phyloP scores from a whole-genome alignment of 129 eudicot species.

The Calendula officinalis region DNA sequence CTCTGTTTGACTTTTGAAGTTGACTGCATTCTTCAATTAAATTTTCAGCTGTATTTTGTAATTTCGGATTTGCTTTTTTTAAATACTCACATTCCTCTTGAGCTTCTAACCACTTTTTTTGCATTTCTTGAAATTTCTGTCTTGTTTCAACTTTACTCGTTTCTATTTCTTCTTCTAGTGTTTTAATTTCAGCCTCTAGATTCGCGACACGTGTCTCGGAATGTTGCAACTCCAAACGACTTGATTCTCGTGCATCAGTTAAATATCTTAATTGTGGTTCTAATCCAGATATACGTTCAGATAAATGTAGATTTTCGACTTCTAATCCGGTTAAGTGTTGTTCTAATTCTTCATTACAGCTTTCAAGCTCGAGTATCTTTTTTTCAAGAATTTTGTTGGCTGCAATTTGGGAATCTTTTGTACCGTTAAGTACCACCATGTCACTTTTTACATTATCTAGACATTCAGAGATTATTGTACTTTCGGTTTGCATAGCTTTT shows the following conservation, averaged over 20 bases:
- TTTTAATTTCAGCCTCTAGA: slow-evolving; percentile 44
- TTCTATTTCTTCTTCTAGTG: slow-evolving; percentile 49
- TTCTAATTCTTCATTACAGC: slow-evolving; percentile 53
- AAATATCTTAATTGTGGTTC: slow-evolving; percentile 70
- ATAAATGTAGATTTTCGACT: slow-evolving; percentile 59
- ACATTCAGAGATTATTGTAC: slow-evolving; percentile 34
- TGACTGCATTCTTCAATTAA: slow-evolving; percentile 63
- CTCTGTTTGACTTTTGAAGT: slow-evolving; percentile 58
- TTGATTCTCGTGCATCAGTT: slow-evolving; percentile 58
- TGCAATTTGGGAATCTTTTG: slow-evolving; percentile 43
- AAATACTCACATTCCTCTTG: slow-evolving; percentile 67
- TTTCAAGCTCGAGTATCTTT: slow-evolving; percentile 48
- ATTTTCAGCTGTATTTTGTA: slow-evolving; percentile 63
- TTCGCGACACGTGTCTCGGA: slow-evolving; percentile 43
- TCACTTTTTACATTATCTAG: slow-evolving; percentile 39
- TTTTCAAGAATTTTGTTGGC: slow-evolving; percentile 49
- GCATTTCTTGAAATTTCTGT: slow-evolving; percentile 53
- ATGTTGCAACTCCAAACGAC: slow-evolving; percentile 56
- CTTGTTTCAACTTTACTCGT: slow-evolving; percentile 48
- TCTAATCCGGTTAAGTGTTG: slow-evolving; percentile 45
- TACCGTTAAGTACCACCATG: slow-evolving; percentile 34
- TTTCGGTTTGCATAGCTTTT: slow-evolving; percentile 45
- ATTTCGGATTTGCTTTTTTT: slow-evolving; percentile 54
- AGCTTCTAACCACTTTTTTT: slow-evolving; percentile 65
- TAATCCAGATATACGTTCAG: slow-evolving; percentile 66